Base-by-base conservation (phyloP, 148 eudicot species). In the Nyssa sinensis region DNA sequence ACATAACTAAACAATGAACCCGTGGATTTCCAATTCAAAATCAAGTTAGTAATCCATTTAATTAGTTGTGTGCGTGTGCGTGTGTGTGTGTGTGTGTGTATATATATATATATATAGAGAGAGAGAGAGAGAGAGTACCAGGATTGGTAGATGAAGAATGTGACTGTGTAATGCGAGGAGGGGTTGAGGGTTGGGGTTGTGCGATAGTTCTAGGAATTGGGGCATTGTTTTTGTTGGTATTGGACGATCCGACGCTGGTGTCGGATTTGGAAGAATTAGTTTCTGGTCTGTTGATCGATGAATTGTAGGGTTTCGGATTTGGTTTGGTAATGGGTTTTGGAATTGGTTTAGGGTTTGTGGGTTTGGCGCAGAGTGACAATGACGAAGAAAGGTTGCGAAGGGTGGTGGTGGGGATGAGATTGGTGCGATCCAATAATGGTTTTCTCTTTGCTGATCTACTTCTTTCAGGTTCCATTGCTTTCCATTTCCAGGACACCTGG, bases 51-150 rank as follows among this genome's bases (percentile, higher is more conserved):
- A n/a, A n/a, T n/a, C n/a, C n/a, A n/a, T n/a, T n/a, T n/a, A n/a
- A n/a, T n/a, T n/a, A n/a, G n/a, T n/a, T n/a, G n/a, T n/a, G n/a
- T n/a, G n/a, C n/a, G n/a, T n/a, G n/a, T n/a, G n/a, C n/a, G n/a
- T n/a, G n/a, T n/a, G n/a, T n/a, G n/a, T n/a, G n/a, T n/a, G n/a
- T n/a, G n/a, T n/a, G n/a, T n/a, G n/a, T n/a, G 21, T 29, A 30
- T 53, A 33, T 28, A 51, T 23, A 32, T 14, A 70, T 21, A 58
- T 59, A 28, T 61, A 32, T 12, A 47, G 17, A 62, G 24, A 62
- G 33, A 53, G 70, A 62, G 28, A 79, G 73, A 74, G 73, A 74
- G 74, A 74, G 34, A 57, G 12, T 81, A 81, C 83, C 83, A 4
- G 64, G 8, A 77, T 71, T 24, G 24, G 64, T 19, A 7, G 61